phyloP scores from a whole-genome alignment of 495 filamentous ascomycete genomes.

The Tuber aestivum region DNA sequence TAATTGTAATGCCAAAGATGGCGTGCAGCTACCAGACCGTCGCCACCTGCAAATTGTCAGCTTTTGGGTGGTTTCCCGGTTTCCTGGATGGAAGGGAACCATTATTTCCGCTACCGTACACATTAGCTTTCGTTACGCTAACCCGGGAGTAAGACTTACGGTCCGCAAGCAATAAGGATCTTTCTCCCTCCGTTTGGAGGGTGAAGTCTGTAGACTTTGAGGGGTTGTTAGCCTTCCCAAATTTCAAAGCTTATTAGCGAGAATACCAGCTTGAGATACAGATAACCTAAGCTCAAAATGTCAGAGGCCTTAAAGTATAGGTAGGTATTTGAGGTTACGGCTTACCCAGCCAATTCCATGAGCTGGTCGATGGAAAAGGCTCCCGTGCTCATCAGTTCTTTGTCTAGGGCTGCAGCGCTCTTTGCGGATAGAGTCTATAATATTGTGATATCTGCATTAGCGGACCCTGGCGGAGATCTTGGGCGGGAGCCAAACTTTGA shows the following conservation, averaged over 20 bases:
- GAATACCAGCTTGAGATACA: constrained; percentile 78
- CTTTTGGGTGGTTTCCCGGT: neutral
- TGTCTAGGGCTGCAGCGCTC: constrained; percentile 79
- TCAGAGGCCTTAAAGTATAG: neutral
- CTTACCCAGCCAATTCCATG: constrained; percentile 83
- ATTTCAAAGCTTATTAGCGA: neutral
- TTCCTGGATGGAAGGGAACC: neutral
- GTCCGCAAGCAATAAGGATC: constrained; percentile 83
- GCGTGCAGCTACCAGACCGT: constrained; percentile 89
- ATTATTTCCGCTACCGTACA: constrained; percentile 13
- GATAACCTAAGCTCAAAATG: constrained; percentile 50
- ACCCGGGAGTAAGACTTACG: constrained; percentile 50
- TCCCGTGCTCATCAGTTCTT: constrained; percentile 87
- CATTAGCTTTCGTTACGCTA: constrained; percentile 19
- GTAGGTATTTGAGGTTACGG: neutral
- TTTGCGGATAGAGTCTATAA: constrained; percentile 83
- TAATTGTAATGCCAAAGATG: constrained; percentile 95
- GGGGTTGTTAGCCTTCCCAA: neutral
- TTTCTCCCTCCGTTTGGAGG: constrained; percentile 64
- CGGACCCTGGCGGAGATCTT: neutral
- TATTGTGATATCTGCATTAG: neutral
- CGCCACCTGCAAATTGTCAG: constrained; percentile 54
- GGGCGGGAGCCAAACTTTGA: neutral
- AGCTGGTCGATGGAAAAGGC: constrained; percentile 93
- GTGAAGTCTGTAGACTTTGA: constrained; percentile 72